Evolutionary conservation across 176 grass and related monocot genomes (phyloP).

Genomic region (Aegilops speltoides): DNA sequence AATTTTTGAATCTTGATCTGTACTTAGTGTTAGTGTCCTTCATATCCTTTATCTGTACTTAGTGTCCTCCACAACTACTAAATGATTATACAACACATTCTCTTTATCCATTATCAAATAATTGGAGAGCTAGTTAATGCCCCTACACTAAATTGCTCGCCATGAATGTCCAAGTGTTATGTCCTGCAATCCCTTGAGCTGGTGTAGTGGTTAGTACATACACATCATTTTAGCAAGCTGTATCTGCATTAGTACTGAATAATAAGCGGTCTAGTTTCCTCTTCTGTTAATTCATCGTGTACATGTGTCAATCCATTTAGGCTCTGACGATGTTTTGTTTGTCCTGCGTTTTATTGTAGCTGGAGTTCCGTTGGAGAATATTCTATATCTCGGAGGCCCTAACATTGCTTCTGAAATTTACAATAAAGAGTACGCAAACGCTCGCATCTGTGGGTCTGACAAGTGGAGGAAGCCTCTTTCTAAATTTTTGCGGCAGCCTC

Average conservation of each 20-base stretch:
- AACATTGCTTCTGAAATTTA: conserved; percentile 99
- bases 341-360: conserved; percentile 42
- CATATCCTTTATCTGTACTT: conserved; percentile 4
- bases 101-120: conserved; percentile 5
- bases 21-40: not conserved
- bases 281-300: not conserved
- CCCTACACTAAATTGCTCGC: not conserved
- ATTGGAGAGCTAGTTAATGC: conserved; percentile 22
- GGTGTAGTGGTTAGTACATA: not conserved
- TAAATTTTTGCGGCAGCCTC: conserved; percentile 91
- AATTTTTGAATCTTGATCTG: not conserved
- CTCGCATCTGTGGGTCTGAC: conserved; percentile 92
- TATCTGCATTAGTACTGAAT: not conserved
- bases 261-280: not conserved
- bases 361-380: conserved; percentile 34
- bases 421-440: conserved; percentile 97
- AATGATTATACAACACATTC: conserved; percentile 3
- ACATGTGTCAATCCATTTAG: not conserved
- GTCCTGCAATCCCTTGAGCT: not conserved
- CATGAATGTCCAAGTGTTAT: not conserved
- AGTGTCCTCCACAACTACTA: not conserved
- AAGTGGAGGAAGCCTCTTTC: conserved; percentile 92
- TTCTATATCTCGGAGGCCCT: conserved; percentile 63
- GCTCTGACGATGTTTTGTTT: not conserved
- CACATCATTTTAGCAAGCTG: not conserved